These are phyloP conservation scores for Trichosporon ovoides DNA, from an alignment of 1,284 basidiomycete genomes.

Conservation along the genomic window DNA sequence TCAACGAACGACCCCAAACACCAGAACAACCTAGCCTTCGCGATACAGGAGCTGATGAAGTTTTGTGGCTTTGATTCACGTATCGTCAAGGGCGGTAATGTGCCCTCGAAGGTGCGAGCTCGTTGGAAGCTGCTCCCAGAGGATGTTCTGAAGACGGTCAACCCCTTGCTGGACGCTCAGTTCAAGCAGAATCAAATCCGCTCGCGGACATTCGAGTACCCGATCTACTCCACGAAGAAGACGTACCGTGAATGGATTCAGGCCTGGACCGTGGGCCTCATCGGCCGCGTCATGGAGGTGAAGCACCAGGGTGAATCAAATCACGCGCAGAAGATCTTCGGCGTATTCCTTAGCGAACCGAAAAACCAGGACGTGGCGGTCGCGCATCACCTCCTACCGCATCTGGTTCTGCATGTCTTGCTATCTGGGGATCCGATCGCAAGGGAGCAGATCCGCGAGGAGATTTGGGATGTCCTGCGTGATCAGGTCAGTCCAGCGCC, in stretches of 20 bases:
- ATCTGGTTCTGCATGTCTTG: constrained; percentile 81
- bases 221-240: constrained; percentile 68
- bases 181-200: constrained; percentile 56
- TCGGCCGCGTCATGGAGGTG: constrained; percentile 54
- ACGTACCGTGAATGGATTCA: constrained; percentile 98
- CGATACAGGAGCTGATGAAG: constrained; percentile 85
- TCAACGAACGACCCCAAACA: constrained; percentile 91
- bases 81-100: constrained; percentile 50
- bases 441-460: constrained; percentile 62
- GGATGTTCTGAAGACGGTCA: constrained; percentile 78
- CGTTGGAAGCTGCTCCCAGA: constrained; percentile 73
- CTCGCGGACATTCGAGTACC: constrained; percentile 41
- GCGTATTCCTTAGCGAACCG: constrained; percentile 71
- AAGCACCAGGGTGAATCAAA: constrained; percentile 13
- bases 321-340: constrained; percentile 60
- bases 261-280: constrained; percentile 80
- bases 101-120: constrained; percentile 61
- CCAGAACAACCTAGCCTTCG: constrained; percentile 82
- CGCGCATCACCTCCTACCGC: constrained; percentile 83
- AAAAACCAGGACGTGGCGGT: constrained; percentile 85
- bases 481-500: constrained; percentile 72
- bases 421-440: constrained; percentile 67
- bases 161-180: constrained; percentile 75
- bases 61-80: constrained; percentile 77
- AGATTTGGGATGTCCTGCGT: constrained; percentile 75